Base-by-base conservation (phyloP, 140 eudicot species). In the Ambrosia hybrid region DNA sequence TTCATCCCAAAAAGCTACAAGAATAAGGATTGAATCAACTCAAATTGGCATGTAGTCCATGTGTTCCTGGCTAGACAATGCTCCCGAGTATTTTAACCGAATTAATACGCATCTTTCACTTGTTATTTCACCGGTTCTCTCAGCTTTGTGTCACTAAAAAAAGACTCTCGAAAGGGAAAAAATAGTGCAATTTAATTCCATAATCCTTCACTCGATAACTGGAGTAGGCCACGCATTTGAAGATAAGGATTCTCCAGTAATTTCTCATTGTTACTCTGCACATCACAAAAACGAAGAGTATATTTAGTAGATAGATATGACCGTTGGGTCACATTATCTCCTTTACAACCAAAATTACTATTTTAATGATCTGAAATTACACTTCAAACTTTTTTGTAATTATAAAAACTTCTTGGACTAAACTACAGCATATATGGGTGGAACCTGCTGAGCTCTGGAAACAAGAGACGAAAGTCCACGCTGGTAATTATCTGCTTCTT, bases 161-260 rank as follows among this genome's bases (percentile, higher is more conserved):
- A 12, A 36, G 67, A 71, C 51, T 51, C 78, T 73, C 5, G 3
- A 37, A 68, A 51, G 34, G 43, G 45, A n/a, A 78, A n/a, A 7
- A 58, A 6, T 63, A 72, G 34, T 30, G 37, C 39, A 36, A 34
- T 17, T 71, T 46, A 69, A 55, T 63, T 75, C 82, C 82, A 82
- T 63, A 67, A 75, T 79, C 87, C 91, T 79, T 95, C 99, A 76
- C 87, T 95, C 52, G 90, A 86, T 70, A 95, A 83, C 69, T 95
- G 97, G 65, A 95, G 96, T 72, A 95, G 81, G 59, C 99, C 99
- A n/a, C 97, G 96, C 95, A 95, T 95, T 83, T 95, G 99, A 76
- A 95, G 97, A 78, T 95, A 95, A 16, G 99, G 99, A 84, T 95
- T 95, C 75, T 95, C 99, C 84, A 95, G 65, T 41, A 95, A 85